Percentiles rank a stretch among this genome's conserved stretches.
Evolutionary conservation across 1,284 basidiomycete genomes (phyloP).

Genomic region (Gymnopus androsaceus): DNA sequence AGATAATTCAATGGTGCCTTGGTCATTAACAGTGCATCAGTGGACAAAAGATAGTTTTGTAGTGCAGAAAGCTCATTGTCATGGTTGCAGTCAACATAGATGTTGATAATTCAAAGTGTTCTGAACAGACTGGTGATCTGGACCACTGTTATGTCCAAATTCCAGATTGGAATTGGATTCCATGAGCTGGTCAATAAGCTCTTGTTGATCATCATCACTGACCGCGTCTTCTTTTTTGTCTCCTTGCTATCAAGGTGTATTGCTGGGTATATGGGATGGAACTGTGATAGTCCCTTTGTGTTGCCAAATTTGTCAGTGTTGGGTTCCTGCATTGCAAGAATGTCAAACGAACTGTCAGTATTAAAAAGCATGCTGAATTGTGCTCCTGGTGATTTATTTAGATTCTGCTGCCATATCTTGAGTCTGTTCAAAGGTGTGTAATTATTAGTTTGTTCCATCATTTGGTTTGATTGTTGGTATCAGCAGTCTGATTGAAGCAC

Average conservation of each 20-base stretch:
- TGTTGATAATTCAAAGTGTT: slow-evolving; percentile 27
- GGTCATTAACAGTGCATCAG: neutral
- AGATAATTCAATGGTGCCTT: slow-evolving; percentile 13
- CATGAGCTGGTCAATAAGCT: slow-evolving; percentile 26
- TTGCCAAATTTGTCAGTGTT: slow-evolving; percentile 23
- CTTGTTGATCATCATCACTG: slow-evolving; percentile 29
- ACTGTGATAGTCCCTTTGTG: slow-evolving; percentile 17
- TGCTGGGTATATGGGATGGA: slow-evolving; percentile 20
- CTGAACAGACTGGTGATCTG: slow-evolving; percentile 18
- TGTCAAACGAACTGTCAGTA: slow-evolving; percentile 21
- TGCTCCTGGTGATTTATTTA: slow-evolving; percentile 14
- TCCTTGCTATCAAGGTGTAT: neutral
- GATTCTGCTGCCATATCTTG: slow-evolving; percentile 18
- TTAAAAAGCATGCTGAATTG: slow-evolving; percentile 11
- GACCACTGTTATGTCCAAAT: slow-evolving; percentile 29
- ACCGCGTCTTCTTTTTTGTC: slow-evolving; percentile 12
- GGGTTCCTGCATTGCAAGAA: slow-evolving; percentile 32
- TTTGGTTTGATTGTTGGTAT: neutral
- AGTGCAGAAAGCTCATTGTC: slow-evolving; percentile 13
- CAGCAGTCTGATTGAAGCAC: neutral
- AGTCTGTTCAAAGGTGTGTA: neutral
- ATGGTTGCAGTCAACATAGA: slow-evolving; percentile 28
- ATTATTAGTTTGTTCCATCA: neutral
- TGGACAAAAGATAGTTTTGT: neutral
- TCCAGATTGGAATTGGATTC: slow-evolving; percentile 20